Conservation (phyloP, 768 basidiomycete species). For the Cantharellus anzutake region DNA sequence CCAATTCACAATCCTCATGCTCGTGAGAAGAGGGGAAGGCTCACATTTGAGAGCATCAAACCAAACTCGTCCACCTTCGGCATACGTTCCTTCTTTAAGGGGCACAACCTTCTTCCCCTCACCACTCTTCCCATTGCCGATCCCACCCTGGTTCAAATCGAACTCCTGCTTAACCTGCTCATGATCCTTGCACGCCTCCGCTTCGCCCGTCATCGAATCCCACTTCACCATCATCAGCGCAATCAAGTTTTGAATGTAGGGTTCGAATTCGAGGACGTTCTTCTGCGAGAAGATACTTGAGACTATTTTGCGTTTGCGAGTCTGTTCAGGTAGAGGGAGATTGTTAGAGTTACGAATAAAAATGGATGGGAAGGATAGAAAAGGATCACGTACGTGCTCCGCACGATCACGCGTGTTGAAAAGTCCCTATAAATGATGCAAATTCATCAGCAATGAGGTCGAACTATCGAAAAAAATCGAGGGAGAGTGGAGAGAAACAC, state of each 20-base stretch:
- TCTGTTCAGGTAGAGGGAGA: constrained; percentile 7
- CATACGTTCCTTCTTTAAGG: constrained; percentile 32
- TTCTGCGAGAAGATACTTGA: constrained; percentile 74
- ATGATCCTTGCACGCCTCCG: too few relatives aligned
- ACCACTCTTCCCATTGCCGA: constrained; percentile 38
- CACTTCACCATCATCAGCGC: constrained; percentile 45
- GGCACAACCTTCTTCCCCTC: constrained; percentile 35
- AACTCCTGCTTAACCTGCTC: too few relatives aligned
- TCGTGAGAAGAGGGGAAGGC: constrained; percentile 14
- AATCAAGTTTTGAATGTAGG: constrained; percentile 47
- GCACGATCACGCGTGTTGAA: constrained; percentile 63
- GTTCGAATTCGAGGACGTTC: constrained; percentile 72
- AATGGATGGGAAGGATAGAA: background rate
- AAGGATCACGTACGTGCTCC: constrained; percentile 29
- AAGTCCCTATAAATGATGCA: constrained; percentile 22
- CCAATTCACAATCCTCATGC: background rate
- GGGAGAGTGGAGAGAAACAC: constrained; percentile 11
- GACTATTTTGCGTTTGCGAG: constrained; percentile 82
- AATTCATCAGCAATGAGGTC: background rate
- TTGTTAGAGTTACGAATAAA: background rate
- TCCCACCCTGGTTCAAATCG: constrained; percentile 36
- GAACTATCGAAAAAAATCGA: background rate
- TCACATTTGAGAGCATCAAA: constrained; percentile 56
- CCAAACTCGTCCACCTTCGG: constrained; percentile 40
- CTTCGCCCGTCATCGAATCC: constrained; percentile 32